Evolutionary conservation across 768 basidiomycete genomes (phyloP).

Genomic region (Mycena crocata): DNA sequence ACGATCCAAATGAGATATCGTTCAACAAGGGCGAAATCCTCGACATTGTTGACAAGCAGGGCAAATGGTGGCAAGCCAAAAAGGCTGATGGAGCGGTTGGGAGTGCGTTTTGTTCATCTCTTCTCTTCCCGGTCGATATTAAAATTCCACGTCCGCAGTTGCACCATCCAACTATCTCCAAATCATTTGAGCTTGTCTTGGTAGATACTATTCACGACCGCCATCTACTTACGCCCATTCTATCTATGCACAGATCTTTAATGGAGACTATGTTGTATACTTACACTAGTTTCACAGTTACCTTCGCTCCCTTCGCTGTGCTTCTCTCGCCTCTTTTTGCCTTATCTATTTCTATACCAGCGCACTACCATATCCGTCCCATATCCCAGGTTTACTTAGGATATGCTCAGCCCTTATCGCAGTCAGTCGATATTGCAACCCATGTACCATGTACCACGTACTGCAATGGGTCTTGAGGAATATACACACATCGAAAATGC

Average conservation of each 20-base stretch:
- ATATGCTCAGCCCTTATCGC: slow-evolving; percentile 1
- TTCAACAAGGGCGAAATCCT: slow-evolving; percentile 93
- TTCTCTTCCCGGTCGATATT: background rate
- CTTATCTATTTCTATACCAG: slow-evolving; percentile 20
- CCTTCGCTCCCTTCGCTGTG: slow-evolving; percentile 19
- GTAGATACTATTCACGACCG: slow-evolving; percentile 35
- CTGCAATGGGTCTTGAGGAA: background rate
- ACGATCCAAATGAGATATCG: slow-evolving; percentile 96
- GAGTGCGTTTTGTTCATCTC: slow-evolving; percentile 66
- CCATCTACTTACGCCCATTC: slow-evolving; percentile 22
- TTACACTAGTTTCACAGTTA: slow-evolving; percentile 28
- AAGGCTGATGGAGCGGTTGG: slow-evolving; percentile 81
- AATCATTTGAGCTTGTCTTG: slow-evolving; percentile 63
- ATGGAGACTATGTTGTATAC: slow-evolving; percentile 36
- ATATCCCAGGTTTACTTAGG: slow-evolving; percentile 17
- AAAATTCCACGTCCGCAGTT: slow-evolving; percentile 55
- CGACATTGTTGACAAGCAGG: slow-evolving; percentile 92
- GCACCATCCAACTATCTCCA: slow-evolving; percentile 90
- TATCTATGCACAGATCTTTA: slow-evolving; percentile 23
- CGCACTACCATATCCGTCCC: slow-evolving; percentile 4
- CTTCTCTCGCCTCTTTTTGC: slow-evolving; percentile 18
- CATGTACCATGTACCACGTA: slow-evolving; percentile 25
- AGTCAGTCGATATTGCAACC: slow-evolving; percentile 16
- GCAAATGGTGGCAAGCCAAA: slow-evolving; percentile 93
- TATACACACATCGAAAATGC: slow-evolving; percentile 20